phyloP scores from a whole-genome alignment of 805 yeast genomes.

The Metschnikowia arizonensis region DNA sequence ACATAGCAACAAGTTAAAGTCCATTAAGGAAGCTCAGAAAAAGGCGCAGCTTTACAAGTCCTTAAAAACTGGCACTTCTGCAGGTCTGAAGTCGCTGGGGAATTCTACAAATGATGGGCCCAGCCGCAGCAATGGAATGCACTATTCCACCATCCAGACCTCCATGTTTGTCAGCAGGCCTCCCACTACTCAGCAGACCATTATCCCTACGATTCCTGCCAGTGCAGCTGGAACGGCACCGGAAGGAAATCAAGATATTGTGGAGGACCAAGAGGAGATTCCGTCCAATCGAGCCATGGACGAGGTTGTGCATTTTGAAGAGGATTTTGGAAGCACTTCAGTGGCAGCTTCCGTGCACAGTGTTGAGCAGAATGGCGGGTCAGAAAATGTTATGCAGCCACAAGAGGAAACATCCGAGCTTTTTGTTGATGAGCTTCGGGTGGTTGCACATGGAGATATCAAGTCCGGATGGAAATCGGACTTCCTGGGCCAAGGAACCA shows the following conservation, averaged over 20 bases:
- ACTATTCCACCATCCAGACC: conserved; percentile 19
- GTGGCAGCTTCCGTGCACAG: background rate
- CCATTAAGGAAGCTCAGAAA: conserved; percentile 37
- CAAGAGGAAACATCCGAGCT: conserved; percentile 20
- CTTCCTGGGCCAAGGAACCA: conserved; percentile 69
- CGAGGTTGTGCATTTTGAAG: conserved; percentile 17
- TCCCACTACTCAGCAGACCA: conserved; percentile 10
- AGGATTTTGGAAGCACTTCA: conserved; percentile 11
- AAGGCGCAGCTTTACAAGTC: conserved; percentile 14
- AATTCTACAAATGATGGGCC: conserved; percentile 8
- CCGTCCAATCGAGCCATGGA: conserved; percentile 17
- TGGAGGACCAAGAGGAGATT: conserved; percentile 13
- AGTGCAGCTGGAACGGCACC: conserved; percentile 5
- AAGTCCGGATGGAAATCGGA: conserved; percentile 96
- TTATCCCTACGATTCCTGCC: conserved; percentile 11
- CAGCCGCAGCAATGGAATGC: conserved; percentile 15
- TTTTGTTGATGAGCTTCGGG: conserved; percentile 68
- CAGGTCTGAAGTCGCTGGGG: conserved; percentile 5
- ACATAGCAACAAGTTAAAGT: conserved; percentile 51
- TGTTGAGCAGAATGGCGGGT: background rate
- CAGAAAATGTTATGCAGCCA: background rate
- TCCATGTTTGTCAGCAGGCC: conserved; percentile 17
- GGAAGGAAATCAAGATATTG: conserved; percentile 12
- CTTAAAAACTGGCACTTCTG: conserved; percentile 9
- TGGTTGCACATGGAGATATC: conserved; percentile 73